Evolutionary conservation across 768 basidiomycete genomes (phyloP), one percentile per base, ranked within the genome.

Genomic region (Agrocybe chaxingu): DNA sequence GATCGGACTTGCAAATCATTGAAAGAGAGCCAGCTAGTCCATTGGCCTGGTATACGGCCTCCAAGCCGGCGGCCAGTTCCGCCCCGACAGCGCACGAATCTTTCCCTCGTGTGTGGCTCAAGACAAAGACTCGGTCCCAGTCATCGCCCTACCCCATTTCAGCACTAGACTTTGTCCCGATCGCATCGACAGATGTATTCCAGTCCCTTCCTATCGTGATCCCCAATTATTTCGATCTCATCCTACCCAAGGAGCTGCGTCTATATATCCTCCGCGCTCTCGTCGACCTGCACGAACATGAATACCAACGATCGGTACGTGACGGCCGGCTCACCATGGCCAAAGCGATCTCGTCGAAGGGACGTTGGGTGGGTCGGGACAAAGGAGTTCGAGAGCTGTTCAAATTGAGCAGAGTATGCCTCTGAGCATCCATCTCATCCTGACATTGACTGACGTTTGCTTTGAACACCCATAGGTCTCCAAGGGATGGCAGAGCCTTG

Each of bases 321-420:
- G 74, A 76, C 34, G 74, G 70, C 3, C 73, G 73, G 38, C 88
- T 90, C 85, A 81, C 82, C 8, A 73, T 75, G 24, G 68, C 70
- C 10, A 83, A 74, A 53, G 89, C 91, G 0, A 70, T 75, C 2
- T 82, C 82, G 6, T 76, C 77, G 2, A 81, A 75, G 59, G 75
- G 77, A 47, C 80, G 79, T 58, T 93, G 90, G 88, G 77, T 87
- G 8, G 93, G 93, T 5, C 74, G 76, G 52, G 81, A 87, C 46
- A 82, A 76, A 56, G 93, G 88, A 1, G 63, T 88, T 45, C 71
- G 87, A 55, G 92, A 94, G 65, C 71, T 96, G 38, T 76, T 94
- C 59, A 88, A 80, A 66, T 60, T 94, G 48, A 84, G 84, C 64
- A 77, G 89, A 74, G 92, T 95, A 68, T 69, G 83, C 72, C 53